Evolutionary conservation across 1,139 yeast genomes (phyloP).

Genomic region (Yamadazyma atmosphaerica): DNA sequence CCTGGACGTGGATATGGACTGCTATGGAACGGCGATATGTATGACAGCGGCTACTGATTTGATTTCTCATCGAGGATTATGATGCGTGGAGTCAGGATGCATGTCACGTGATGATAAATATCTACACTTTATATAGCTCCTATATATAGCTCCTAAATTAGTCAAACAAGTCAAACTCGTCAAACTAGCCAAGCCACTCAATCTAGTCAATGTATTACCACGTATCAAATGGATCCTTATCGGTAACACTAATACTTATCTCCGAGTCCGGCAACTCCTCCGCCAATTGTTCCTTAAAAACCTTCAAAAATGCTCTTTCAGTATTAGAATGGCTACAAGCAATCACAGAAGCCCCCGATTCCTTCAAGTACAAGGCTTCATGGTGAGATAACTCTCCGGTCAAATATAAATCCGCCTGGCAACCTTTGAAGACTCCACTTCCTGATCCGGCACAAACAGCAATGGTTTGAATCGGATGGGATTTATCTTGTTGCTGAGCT

Average conservation of each 20-base stretch:
- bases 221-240: conserved; percentile 55
- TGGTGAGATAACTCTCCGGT: conserved; percentile 97
- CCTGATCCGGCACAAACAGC: conserved; percentile 99
- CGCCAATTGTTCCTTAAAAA: conserved; percentile 50
- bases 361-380: conserved; percentile 72
- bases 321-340: conserved; percentile 89
- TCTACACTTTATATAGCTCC: no score
- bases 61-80: no score
- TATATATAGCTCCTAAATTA: no score
- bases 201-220: no score
- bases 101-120: no score
- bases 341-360: conserved; percentile 71
- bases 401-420: conserved; percentile 70
- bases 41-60: no score
- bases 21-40: no score
- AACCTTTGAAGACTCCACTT: conserved; percentile 61
- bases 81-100: no score
- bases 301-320: conserved; percentile 76
- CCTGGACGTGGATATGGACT: no score
- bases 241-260: conserved; percentile 50
- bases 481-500: conserved; percentile 30
- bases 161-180: no score
- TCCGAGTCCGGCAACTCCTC: conserved; percentile 44
- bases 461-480: conserved; percentile 44
- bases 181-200: no score